Percentiles rank a stretch among this genome's conserved stretches.
Conservation (phyloP, 2,329 filamentous ascomycete genomes). For the Emmonsia crescens region DNA sequence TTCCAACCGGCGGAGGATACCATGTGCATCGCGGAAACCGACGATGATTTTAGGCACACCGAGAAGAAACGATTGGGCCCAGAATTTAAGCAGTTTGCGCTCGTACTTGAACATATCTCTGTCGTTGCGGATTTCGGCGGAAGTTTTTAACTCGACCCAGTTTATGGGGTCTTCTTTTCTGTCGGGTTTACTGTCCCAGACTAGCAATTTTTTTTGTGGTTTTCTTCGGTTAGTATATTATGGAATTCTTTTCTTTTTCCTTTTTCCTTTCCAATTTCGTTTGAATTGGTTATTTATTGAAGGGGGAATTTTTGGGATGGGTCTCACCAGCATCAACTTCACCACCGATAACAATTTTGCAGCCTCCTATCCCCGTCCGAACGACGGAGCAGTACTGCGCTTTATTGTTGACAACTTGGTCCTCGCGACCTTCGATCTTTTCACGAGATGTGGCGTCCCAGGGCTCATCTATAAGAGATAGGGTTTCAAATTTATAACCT, state of each 20-base stretch:
- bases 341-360: constrained; percentile 68
- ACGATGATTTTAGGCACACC: constrained; percentile 88
- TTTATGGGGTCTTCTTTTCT: constrained; percentile 59
- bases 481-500: constrained; percentile 95
- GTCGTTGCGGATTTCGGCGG: constrained; percentile 57
- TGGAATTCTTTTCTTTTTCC: not conserved
- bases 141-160: constrained; percentile 93
- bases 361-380: constrained; percentile 70
- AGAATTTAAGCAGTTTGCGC: constrained; percentile 86
- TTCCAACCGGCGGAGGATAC: constrained; percentile 60
- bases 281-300: not conserved
- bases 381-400: constrained; percentile 95
- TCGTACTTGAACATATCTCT: constrained; percentile 68
- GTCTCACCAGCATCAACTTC: constrained; percentile 78
- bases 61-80: constrained; percentile 91
- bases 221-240: not conserved
- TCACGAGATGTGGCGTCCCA: constrained; percentile 65
- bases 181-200: constrained; percentile 72
- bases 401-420: constrained; percentile 69
- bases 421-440: constrained; percentile 65
- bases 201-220: constrained; percentile 29
- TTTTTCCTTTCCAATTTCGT: not conserved
- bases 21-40: constrained; percentile 66
- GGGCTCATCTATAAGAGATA: constrained; percentile 62
- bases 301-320: not conserved